Base-by-base conservation (phyloP, 129 eudicot species). In the Centella asiatica region DNA sequence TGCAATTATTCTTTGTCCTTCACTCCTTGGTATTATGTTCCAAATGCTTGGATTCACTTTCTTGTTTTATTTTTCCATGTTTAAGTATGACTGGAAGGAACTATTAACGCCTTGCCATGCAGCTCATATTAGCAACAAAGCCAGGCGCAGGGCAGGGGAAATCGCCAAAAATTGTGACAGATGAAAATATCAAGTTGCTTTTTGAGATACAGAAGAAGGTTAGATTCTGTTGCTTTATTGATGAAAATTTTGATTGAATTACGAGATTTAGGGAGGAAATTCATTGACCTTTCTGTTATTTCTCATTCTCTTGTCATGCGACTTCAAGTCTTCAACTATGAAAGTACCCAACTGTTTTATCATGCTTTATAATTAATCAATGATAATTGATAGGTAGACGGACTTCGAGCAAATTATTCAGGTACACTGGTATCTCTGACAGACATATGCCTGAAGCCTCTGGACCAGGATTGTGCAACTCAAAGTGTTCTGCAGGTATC, bases 401-500 rank as follows among this genome's bases (percentile, higher is more conserved):
- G 86, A 50, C 76, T 93, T 69, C 83, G 68, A 72, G 99, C 96
- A 32, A 87, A 85, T 72, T 80, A 51, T 83, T 78, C 85, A 53
- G 99, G 99, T 62, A 73, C 88, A 64, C 48, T 74, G 78, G 80
- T 93, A 72, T 78, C 99, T 72, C 78, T 93, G 55, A 76, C 92
- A 44, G 96, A 93, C 79, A 93, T 93, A 67, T 93, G 99, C 80
- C 62, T 86, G 90, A 93, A 88, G 76, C 99, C 99, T 24, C 88
- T 93, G 15, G 96, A 87, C 31, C 79, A 78, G 71, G 99, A 85
- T 80, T 93, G 99, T 77, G 99, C 96, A 47, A 88, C 96, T 52
- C 96, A 93, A 68, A 93, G 95, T 73, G 75, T 88, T 74, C 92
- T 93, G 47, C 99, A 93, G 95, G 99, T 87, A 80, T 47, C 20